Base-by-base conservation (phyloP, 495 filamentous ascomycete genomes). In the Aspergillus wentii region DNA sequence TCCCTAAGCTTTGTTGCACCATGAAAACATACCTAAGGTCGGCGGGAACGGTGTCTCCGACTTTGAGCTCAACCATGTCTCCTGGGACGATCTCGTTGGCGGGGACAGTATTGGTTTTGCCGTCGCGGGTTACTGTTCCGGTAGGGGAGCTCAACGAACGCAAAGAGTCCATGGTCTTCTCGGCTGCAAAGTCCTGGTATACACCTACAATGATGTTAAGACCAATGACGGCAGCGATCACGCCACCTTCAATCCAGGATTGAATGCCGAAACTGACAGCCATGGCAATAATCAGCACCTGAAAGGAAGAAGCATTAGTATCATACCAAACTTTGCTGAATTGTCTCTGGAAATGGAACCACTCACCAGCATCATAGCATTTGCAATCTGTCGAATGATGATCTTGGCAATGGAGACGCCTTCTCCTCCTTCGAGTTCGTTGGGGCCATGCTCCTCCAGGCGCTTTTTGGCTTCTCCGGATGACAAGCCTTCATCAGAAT, bases 11-110 rank as follows among this genome's bases (percentile, higher is more conserved):
- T n/a, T n/a, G n/a, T n/a, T n/a, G n/a, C n/a, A n/a, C n/a, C n/a
- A n/a, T 17, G 21, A 5, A 11, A n/a, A 41, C 64, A 31, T 44
- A 71, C 64, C 68, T 45, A 23, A 70, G 34, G 56, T 91, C 87
- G 10, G 87, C 87, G 10, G 87, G 87, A 3, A 91, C 76, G 2
- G 83, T 88, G 59, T 91, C 87, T 21, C 87, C 87, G 49, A 86
- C 86, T 70, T 87, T 88, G 29, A 94, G 58, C 33, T 82, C 72
- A 29, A 88, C 68, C 51, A 92, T 75, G 57, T 83, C 79, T 14
- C 80, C 80, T 5, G 73, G 76, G 3, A 83, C 77, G 29, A 79
- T 64, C 37, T 79, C 74, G 16, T 52, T 56, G 8, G 76, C 73
- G 9, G 73, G 65, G 17, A 84, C 59, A 14, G 63, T 77, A 27